Evolutionary conservation across 2,329 filamentous ascomycete species (phyloP).

Genomic region (Aspergillus unguis): DNA sequence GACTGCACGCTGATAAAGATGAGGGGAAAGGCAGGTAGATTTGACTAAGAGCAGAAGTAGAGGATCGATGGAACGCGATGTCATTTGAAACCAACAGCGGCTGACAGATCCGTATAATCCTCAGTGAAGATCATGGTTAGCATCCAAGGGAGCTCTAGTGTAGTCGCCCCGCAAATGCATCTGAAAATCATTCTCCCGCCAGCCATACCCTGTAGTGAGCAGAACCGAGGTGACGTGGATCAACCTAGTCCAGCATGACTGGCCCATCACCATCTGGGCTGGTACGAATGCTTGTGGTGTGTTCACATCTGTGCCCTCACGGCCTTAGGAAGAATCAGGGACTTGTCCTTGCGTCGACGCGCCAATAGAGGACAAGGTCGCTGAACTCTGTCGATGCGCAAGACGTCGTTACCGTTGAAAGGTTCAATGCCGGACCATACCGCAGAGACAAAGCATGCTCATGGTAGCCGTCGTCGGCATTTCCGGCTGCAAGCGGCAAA

Average conservation of each 20-base stretch:
- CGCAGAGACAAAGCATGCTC: slow-evolving; percentile 1
- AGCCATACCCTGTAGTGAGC: slow-evolving; percentile 20
- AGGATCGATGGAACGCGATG: background rate
- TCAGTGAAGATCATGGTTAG: slow-evolving; percentile 26
- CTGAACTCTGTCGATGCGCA: slow-evolving; percentile 14
- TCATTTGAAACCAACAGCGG: slow-evolving; percentile 16
- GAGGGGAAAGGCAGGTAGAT: slow-evolving; percentile 13
- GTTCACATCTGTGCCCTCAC: slow-evolving; percentile 25
- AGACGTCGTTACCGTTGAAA: slow-evolving; percentile 21
- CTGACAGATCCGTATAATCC: slow-evolving; percentile 16
- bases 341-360: slow-evolving; percentile 10
- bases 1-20: slow-evolving; percentile 6
- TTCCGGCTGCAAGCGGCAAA: slow-evolving; percentile 9
- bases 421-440: slow-evolving; percentile 29
- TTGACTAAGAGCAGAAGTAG: background rate
- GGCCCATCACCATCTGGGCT: slow-evolving; percentile 29
- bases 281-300: slow-evolving; percentile 24
- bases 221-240: slow-evolving; percentile 30
- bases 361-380: slow-evolving; percentile 12
- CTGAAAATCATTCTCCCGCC: slow-evolving; percentile 21
- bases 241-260: slow-evolving; percentile 24
- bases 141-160: slow-evolving; percentile 13
- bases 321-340: slow-evolving; percentile 20
- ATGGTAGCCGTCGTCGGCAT: slow-evolving; percentile 19
- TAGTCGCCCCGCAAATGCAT: slow-evolving; percentile 27